Conservation (phyloP, 768 basidiomycete species). For the Amanita subjunquillea region DNA sequence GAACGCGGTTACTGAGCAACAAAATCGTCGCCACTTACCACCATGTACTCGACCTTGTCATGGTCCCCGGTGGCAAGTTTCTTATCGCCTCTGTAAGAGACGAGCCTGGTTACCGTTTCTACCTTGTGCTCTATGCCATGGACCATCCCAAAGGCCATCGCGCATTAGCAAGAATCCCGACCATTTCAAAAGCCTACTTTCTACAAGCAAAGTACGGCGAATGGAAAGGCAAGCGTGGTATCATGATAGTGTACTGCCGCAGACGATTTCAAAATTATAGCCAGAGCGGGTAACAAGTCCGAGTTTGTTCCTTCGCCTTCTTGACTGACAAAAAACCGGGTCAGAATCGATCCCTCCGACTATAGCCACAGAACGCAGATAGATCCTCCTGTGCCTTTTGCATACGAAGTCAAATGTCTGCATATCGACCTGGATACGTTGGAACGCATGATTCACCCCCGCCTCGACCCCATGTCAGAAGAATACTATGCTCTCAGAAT, state of each 20-base stretch:
- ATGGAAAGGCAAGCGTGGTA: conserved; percentile 30
- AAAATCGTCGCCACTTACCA: conserved; percentile 20
- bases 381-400: conserved; percentile 31
- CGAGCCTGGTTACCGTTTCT: conserved; percentile 30
- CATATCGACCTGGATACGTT: conserved; percentile 30
- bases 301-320: not conserved
- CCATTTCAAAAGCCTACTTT: conserved; percentile 41
- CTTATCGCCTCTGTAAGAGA: conserved; percentile 52
- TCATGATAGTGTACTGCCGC: conserved; percentile 45
- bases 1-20: conserved; percentile 22
- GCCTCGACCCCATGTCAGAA: conserved; percentile 23
- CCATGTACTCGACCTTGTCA: conserved; percentile 39
- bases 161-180: conserved; percentile 38
- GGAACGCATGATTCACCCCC: conserved; percentile 33
- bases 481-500: conserved; percentile 17
- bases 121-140: conserved; percentile 41
- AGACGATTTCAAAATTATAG: conserved; percentile 21
- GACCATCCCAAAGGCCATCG: conserved; percentile 40
- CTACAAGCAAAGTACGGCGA: conserved; percentile 54
- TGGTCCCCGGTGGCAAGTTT: conserved; percentile 61
- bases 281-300: not conserved
- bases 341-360: conserved; percentile 27
- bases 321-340: not conserved
- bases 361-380: conserved; percentile 25
- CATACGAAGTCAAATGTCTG: conserved; percentile 35